Percentiles rank a stretch among this genome's conserved stretches.
Evolutionary conservation across 2,329 filamentous ascomycete species (phyloP).

Genomic region (Pseudogymnoascus sp.): DNA sequence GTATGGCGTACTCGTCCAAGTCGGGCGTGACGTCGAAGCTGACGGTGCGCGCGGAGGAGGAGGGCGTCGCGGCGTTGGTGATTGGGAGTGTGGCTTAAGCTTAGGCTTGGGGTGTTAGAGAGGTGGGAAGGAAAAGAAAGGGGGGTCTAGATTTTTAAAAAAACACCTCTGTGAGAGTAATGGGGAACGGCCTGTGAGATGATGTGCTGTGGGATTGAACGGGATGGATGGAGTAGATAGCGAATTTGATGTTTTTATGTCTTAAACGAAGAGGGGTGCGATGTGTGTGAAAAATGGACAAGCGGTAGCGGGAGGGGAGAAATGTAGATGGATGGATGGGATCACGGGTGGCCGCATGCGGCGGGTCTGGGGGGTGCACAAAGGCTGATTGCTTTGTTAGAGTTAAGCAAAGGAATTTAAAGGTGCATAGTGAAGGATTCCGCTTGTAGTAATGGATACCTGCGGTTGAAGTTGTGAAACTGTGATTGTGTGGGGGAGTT

Average conservation of each 20-base stretch:
- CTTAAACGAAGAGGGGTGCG: background rate
- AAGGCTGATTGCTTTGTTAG: background rate
- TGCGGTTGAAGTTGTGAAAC: background rate
- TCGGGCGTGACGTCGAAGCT: constrained; percentile 95
- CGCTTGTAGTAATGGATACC: background rate
- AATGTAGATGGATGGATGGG: background rate
- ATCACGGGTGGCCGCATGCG: background rate
- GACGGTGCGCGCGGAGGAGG: constrained; percentile 83
- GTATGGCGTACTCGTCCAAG: constrained; percentile 92
- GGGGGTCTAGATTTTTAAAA: background rate
- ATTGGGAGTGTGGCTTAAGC: constrained; percentile 65
- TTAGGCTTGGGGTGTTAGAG: background rate
- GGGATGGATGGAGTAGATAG: constrained; percentile 3
- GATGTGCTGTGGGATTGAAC: background rate
- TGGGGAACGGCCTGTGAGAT: background rate
- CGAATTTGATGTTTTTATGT: constrained; percentile 8
- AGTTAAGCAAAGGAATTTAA: background rate
- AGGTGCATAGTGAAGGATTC: background rate
- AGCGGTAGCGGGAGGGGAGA: background rate
- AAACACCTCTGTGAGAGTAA: too few species aligned
- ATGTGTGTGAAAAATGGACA: background rate
- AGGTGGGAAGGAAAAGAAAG: background rate
- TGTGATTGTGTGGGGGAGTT: background rate
- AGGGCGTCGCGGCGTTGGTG: constrained; percentile 77
- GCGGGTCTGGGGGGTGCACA: background rate